phyloP scores from a whole-genome alignment of 2,329 filamentous ascomycete genomes.

The Sporothrix inflata region DNA sequence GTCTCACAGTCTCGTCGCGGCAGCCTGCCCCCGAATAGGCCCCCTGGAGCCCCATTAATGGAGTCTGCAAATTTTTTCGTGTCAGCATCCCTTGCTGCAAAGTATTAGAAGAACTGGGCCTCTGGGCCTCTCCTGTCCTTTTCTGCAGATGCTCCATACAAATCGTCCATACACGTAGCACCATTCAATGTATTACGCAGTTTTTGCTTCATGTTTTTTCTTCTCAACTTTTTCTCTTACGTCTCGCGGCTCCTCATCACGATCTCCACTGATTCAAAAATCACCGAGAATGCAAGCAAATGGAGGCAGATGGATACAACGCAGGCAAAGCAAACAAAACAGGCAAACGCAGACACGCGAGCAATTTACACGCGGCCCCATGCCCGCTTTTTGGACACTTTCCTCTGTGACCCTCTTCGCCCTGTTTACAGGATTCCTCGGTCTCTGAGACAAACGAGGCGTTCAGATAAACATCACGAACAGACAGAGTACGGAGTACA shows the following conservation, averaged over 20 bases:
- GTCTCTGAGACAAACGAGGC: slow-evolving; percentile 1
- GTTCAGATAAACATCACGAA: background rate
- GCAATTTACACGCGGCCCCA: slow-evolving; percentile 9
- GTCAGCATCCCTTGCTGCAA: slow-evolving; percentile 17
- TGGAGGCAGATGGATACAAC: background rate
- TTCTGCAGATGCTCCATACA: background rate
- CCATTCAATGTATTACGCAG: background rate
- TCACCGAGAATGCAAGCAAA: background rate
- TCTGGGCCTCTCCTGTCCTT: too few species aligned
- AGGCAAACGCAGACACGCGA: background rate
- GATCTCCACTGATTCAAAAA: slow-evolving; percentile 16
- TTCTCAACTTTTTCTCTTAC: background rate
- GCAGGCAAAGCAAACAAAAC: background rate
- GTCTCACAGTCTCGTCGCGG: background rate
- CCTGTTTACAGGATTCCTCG: background rate
- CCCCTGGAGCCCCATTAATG: slow-evolving; percentile 7
- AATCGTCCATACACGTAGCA: background rate
- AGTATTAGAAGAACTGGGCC: background rate
- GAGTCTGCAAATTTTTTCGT: slow-evolving; percentile 14
- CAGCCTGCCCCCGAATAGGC: background rate
- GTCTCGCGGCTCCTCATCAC: slow-evolving; percentile 2
- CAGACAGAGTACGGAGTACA: background rate
- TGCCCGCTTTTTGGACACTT: background rate
- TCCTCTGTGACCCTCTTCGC: background rate
- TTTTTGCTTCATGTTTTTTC: background rate